A percentile compares a stretch with the other conserved stretches of the same genome.
Conservation (phyloP, 2,329 filamentous ascomycete species). For the Curvularia eragrostidis region DNA sequence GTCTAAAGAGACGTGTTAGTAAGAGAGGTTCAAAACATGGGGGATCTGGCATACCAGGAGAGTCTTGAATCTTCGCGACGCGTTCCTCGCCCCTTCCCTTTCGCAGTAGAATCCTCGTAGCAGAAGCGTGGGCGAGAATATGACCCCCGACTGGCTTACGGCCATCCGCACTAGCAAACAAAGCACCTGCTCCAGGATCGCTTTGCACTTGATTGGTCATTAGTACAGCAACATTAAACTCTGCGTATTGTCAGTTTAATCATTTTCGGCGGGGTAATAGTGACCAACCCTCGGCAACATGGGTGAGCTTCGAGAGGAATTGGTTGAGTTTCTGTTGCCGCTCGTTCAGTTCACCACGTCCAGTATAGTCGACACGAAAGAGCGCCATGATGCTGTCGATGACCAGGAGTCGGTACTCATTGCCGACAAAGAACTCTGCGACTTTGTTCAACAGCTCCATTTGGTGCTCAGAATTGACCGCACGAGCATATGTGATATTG, state of each 20-base stretch:
- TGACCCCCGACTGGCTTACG: conserved; percentile 72
- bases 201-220: conserved; percentile 75
- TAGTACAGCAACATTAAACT: conserved; percentile 68
- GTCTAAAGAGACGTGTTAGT: conserved; percentile 54
- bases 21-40: conserved; percentile 15
- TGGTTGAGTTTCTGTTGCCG: conserved; percentile 72
- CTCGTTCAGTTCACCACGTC: conserved; percentile 71
- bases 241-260: conserved; percentile 41
- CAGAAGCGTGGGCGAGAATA: conserved; percentile 72
- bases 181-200: conserved; percentile 70
- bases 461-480: conserved; percentile 71
- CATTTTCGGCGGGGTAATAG: too few relatives aligned
- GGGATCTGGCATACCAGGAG: conserved; percentile 60
- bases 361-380: conserved; percentile 71
- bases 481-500: conserved; percentile 71
- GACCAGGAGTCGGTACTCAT: conserved; percentile 70
- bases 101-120: conserved; percentile 69
- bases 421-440: conserved; percentile 65
- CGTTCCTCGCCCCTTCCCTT: conserved; percentile 74
- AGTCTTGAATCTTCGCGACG: conserved; percentile 73
- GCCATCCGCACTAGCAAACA: conserved; percentile 72
- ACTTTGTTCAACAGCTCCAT: conserved; percentile 68
- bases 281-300: conserved; percentile 66
- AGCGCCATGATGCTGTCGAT: conserved; percentile 75
- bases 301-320: conserved; percentile 67